Evolutionary conservation across 2,329 filamentous ascomycete species (phyloP).

Genomic region (Nemania sp.): DNA sequence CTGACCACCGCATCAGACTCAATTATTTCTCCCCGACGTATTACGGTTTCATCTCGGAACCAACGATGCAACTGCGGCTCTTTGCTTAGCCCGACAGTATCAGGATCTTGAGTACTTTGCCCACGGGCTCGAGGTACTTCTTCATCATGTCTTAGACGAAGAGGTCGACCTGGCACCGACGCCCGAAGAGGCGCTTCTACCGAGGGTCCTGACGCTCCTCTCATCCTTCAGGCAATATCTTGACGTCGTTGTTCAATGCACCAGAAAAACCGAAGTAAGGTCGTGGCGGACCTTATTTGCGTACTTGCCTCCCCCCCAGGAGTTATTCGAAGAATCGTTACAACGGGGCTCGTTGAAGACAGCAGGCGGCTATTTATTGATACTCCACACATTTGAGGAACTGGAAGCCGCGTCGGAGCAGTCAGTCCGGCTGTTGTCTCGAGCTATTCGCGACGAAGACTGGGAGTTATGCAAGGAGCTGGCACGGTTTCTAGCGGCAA

Average conservation of each 20-base stretch:
- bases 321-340: slow-evolving; percentile 91
- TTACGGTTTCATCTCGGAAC: slow-evolving; percentile 77
- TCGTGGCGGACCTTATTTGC: slow-evolving; percentile 94
- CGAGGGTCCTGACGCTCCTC: slow-evolving; percentile 63
- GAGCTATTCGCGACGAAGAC: slow-evolving; percentile 82
- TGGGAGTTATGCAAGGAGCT: slow-evolving; percentile 97
- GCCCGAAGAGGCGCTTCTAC: slow-evolving; percentile 66
- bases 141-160: slow-evolving; percentile 92
- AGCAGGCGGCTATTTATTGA: slow-evolving; percentile 92
- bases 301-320: slow-evolving; percentile 85
- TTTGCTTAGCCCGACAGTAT: slow-evolving; percentile 82
- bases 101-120: slow-evolving; percentile 87
- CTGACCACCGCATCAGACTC: slow-evolving; percentile 61
- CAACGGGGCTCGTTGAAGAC: slow-evolving; percentile 87
- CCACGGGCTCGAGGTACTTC: slow-evolving; percentile 86
- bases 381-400: slow-evolving; percentile 82
- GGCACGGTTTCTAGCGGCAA: slow-evolving; percentile 88
- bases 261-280: slow-evolving; percentile 91
- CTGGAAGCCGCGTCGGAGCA: slow-evolving; percentile 71
- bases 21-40: slow-evolving; percentile 88
- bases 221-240: slow-evolving; percentile 84
- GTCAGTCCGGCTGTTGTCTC: slow-evolving; percentile 76
- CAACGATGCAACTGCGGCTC: slow-evolving; percentile 77
- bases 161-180: slow-evolving; percentile 76
- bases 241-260: slow-evolving; percentile 95